Base-by-base conservation (phyloP, 345 rosid genomes). In the Carallia pectinifolia region DNA sequence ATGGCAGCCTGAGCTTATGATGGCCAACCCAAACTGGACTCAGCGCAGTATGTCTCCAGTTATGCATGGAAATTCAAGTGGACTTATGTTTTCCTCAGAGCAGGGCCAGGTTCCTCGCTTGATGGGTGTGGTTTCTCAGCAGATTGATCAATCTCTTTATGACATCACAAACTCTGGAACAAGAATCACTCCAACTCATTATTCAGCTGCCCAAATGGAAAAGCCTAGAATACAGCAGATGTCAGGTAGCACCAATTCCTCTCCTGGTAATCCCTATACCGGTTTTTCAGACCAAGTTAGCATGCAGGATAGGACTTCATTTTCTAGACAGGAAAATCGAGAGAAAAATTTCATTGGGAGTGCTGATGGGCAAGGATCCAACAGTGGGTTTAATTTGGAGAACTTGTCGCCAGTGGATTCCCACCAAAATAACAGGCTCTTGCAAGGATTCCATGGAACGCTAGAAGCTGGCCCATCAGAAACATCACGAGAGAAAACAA, bases 101-200 rank as follows among this genome's bases (percentile, higher is more conserved):
- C 86, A 90, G 66, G 80, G 84, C 53, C 91, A 86, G 79, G 71
- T 38, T 13, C 52, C 73, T 17, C 84, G 77, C 58, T 53, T 81
- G 63, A 71, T 78, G 82, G 84, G 87, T 59, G 68, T 75, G 67
- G 81, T 67, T 80, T 82, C 91, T 60, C 96, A 82, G 54, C 90
- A 89, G 66, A 78, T 73, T 76, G 88, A 85, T 75, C 91, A 78
- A 64, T 92, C 99, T 61, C 83, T 90, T 67, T 82, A 85, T 67
- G 92, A 93, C 27, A 81, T 85, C 71, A 88, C 88, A 59, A 68
- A 81, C 53, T 68, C 86, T 67, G 81, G 85, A 56, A 63, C 85
- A 64, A 83, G 86, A 70, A 82, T 77, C 40, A 77, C 71, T 80
- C 74, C 80, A 29, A 81, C 62, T 79, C 81, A 80, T 39, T 77